Evolutionary conservation across 345 rosid genomes (phyloP).

Genomic region (Toxicodendron radicans): DNA sequence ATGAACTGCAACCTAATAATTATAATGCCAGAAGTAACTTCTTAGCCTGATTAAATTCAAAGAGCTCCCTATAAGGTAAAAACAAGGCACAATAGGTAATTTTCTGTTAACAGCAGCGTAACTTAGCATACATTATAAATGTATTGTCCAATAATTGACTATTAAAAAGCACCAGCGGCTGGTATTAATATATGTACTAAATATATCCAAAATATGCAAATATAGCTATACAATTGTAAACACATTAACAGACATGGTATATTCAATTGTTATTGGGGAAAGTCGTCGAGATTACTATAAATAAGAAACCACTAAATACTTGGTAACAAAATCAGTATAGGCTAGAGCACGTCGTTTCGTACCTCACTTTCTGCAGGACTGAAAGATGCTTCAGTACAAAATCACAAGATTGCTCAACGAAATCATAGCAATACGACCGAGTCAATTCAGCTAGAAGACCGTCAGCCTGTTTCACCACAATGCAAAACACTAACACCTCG

Average conservation of each 20-base stretch:
- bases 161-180: no score
- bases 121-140: no score
- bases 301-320: background rate
- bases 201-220: background rate
- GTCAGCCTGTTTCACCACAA: constrained; percentile 58
- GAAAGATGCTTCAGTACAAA: constrained; percentile 67
- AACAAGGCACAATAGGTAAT: no score
- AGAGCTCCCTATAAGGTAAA: no score
- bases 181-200: no score
- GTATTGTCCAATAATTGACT: no score
- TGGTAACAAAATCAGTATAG: background rate
- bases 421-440: constrained; percentile 65
- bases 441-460: constrained; percentile 75
- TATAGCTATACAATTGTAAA: background rate
- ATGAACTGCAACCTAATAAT: no score
- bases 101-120: no score
- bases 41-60: no score
- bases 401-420: constrained; percentile 63
- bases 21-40: no score
- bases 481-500: constrained; percentile 9
- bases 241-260: background rate
- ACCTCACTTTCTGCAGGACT: constrained; percentile 70
- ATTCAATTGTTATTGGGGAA: background rate
- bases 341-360: constrained; percentile 6
- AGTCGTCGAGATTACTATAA: background rate